Base-by-base conservation (phyloP, 768 basidiomycete species). In the Lyophyllum atratum region DNA sequence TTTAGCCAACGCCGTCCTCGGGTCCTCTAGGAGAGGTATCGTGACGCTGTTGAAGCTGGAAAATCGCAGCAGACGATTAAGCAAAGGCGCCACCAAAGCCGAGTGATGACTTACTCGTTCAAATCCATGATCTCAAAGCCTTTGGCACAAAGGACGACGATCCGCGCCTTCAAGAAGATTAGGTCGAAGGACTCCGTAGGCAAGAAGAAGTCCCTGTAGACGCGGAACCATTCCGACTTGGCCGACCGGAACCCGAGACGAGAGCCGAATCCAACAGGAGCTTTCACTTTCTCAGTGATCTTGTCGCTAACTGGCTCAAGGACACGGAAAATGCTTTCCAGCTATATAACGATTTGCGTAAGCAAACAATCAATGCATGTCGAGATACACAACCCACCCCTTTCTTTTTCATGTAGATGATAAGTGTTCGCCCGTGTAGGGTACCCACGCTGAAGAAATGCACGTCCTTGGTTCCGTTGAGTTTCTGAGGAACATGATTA, bases 51-150 rank as follows among this genome's bases (percentile, higher is more conserved):
- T 89, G 72, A 92, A 90, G 70, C 90, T 93, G 64, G 19, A 44
- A n/a, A 52, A 21, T 39, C n/a, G 14, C 0, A 52, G 21, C n/a
- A 34, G 28, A 52, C 39, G 43, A 28, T 39, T 17, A 3, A 11
- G 1, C 15, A 54, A 52, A 40, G 40, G n/a, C 12, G 3, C n/a
- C 17, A 37, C 4, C 28, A n/a, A 21, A 26, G 43, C 10, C 4
- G 34, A 26, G 49, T 48, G 15, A 42, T 8, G 22, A 70, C 91
- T 44, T 76, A 96, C 92, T 95, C 92, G 22, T 86, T 85, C 40
- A 98, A 81, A 64, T 98, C 93, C 91, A 98, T 98, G 65, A 98
- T 96, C 72, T 98, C 95, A 65, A 98, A 98, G 39, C 95, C 95
- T 67, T 92, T 93, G 0, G 91, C 87, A 64, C 95, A 95, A 26